Percentiles rank a stretch among this genome's conserved stretches.
Evolutionary conservation across 192 early-diverging fungal species (phyloP).

Genomic region (Geranomyces michiganensis): DNA sequence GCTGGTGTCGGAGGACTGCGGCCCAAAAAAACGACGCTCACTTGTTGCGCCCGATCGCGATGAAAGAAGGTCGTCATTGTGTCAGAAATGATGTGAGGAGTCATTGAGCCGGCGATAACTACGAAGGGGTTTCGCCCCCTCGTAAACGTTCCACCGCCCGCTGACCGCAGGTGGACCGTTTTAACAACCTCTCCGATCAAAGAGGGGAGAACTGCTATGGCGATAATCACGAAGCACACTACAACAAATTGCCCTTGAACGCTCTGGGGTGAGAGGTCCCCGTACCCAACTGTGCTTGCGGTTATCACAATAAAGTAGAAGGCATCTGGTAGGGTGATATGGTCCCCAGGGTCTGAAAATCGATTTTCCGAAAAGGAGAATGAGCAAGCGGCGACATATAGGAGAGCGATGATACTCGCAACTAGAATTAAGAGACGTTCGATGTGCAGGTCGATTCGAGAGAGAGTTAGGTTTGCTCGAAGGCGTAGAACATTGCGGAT

Average conservation of each 20-base stretch:
- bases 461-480: slow-evolving; percentile 19
- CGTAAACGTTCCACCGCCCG: slow-evolving; percentile 35
- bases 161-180: slow-evolving; percentile 28
- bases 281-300: slow-evolving; percentile 74
- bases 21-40: slow-evolving; percentile 40
- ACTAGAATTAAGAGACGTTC: slow-evolving; percentile 59
- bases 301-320: slow-evolving; percentile 53
- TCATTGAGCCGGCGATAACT: slow-evolving; percentile 45
- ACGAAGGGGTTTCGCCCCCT: slow-evolving; percentile 35
- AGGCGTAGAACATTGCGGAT: slow-evolving; percentile 61
- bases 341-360: no score
- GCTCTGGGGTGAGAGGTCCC: slow-evolving; percentile 66
- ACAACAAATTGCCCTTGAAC: slow-evolving; percentile 58
- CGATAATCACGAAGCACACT: slow-evolving; percentile 35
- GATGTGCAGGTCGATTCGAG: slow-evolving; percentile 42
- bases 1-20: slow-evolving; percentile 22
- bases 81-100: slow-evolving; percentile 3
- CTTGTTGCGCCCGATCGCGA: slow-evolving; percentile 6
- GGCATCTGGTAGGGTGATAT: slow-evolving; percentile 9
- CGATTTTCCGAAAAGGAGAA: neutral
- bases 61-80: slow-evolving; percentile 28
- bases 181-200: slow-evolving; percentile 39
- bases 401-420: slow-evolving; percentile 50
- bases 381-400: slow-evolving; percentile 62
- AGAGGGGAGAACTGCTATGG: slow-evolving; percentile 63